These are phyloP conservation scores for Naumovozyma castellii DNA, from an alignment of 805 yeast species.

Conservation along the genomic window DNA sequence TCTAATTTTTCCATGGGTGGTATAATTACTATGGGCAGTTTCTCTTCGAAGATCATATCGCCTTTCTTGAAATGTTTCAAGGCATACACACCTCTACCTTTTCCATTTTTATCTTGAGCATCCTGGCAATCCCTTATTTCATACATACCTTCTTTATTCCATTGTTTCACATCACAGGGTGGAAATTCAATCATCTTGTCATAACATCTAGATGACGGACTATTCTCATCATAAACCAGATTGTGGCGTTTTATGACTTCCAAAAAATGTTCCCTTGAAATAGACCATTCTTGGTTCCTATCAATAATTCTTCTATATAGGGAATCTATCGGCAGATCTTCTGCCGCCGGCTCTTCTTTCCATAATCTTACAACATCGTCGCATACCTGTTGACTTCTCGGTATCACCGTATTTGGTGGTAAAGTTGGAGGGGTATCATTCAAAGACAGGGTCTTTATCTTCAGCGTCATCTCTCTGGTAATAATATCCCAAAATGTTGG, in stretches of 20 bases:
- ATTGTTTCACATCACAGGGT: background rate
- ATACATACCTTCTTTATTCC: background rate
- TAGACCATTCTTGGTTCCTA: slow-evolving; percentile 51
- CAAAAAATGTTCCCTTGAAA: slow-evolving; percentile 51
- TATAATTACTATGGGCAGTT: slow-evolving; percentile 45
- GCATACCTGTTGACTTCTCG: slow-evolving; percentile 50
- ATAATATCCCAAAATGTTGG: too few species aligned
- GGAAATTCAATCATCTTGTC: background rate
- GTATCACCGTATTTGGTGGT: slow-evolving; percentile 28
- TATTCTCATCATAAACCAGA: slow-evolving; percentile 36
- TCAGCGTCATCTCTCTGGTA: slow-evolving; percentile 19
- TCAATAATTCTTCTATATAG: slow-evolving; percentile 42
- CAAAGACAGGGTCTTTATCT: slow-evolving; percentile 19
- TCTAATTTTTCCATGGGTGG: slow-evolving; percentile 61
- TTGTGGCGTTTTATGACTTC: slow-evolving; percentile 48
- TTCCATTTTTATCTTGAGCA: slow-evolving; percentile 3
- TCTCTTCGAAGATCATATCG: slow-evolving; percentile 52
- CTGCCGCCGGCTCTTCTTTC: slow-evolving; percentile 58
- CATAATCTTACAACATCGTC: slow-evolving; percentile 55
- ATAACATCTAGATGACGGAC: slow-evolving; percentile 11
- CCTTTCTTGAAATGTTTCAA: slow-evolving; percentile 39
- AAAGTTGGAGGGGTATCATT: slow-evolving; percentile 13
- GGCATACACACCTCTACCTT: slow-evolving; percentile 37
- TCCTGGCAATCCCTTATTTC: background rate
- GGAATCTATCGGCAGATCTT: slow-evolving; percentile 45